Evolutionary conservation across 129 eudicot species (phyloP).

Genomic region (Flaveria sonorensis): DNA sequence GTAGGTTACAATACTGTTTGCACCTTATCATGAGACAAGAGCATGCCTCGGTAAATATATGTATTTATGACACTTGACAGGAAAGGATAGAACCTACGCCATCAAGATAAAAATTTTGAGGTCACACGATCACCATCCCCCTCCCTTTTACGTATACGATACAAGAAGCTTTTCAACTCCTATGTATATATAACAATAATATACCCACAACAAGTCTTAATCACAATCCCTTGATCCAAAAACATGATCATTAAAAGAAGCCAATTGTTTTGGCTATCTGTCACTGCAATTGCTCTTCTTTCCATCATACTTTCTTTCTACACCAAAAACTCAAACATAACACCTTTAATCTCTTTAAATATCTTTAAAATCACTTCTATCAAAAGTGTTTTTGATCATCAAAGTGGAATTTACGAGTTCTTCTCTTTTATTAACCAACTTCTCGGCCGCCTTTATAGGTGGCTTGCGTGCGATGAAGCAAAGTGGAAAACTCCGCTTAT

Average conservation of each 20-base stretch:
- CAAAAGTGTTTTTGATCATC: constrained; percentile 15
- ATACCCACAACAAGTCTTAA: constrained; percentile 14
- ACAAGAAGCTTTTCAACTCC: not conserved
- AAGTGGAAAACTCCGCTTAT: constrained; percentile 65
- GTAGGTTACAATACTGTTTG: not conserved
- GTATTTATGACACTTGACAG: not conserved
- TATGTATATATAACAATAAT: not conserved
- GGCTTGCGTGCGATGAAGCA: constrained; percentile 37
- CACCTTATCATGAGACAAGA: not conserved
- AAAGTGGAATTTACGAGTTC: constrained; percentile 35
- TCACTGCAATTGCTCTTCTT: constrained; percentile 48
- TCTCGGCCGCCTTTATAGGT: constrained; percentile 18
- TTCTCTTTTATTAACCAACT: constrained; percentile 11
- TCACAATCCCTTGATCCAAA: constrained; percentile 25
- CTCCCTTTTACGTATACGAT: not conserved
- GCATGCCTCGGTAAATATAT: not conserved
- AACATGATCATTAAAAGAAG: constrained; percentile 50
- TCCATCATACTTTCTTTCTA: constrained; percentile 40
- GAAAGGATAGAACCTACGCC: not conserved
- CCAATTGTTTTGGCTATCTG: constrained; percentile 50
- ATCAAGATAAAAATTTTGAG: too few species aligned
- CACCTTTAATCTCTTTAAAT: not conserved
- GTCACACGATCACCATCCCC: not conserved
- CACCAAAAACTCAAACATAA: constrained; percentile 26
- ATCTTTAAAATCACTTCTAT: constrained; percentile 25